phyloP scores from a whole-genome alignment of 2,329 filamentous ascomycete genomes.

The Sporothrix globosa region DNA sequence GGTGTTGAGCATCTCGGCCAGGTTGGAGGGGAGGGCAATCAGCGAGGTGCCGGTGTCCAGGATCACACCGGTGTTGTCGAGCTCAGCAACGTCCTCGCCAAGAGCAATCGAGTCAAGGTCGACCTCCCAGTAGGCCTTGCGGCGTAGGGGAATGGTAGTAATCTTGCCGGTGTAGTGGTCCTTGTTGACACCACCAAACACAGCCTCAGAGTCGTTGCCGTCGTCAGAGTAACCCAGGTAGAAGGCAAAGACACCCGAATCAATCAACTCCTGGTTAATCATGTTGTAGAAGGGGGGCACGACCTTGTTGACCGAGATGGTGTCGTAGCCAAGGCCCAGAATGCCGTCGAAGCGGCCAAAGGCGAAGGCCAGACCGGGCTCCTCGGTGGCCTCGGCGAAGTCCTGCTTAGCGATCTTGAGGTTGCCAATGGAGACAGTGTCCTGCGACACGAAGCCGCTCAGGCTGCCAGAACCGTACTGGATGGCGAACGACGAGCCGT shows the following conservation, averaged over 20 bases:
- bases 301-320: constrained; percentile 95
- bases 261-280: constrained; percentile 84
- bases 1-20: constrained; percentile 95
- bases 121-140: constrained; percentile 99
- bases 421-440: constrained; percentile 85
- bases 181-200: constrained; percentile 87
- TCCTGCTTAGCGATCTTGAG: constrained; percentile 84
- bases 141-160: constrained; percentile 89
- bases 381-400: constrained; percentile 93
- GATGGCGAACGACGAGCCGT: constrained; percentile 90
- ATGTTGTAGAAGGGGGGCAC: constrained; percentile 96
- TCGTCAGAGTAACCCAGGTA: constrained; percentile 80
- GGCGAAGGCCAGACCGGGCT: constrained; percentile 95
- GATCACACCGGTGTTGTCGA: constrained; percentile 93
- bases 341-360: constrained; percentile 98
- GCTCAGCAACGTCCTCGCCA: constrained; percentile 80
- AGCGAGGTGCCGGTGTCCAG: constrained; percentile 98
- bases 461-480: constrained; percentile 93
- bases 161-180: constrained; percentile 82
- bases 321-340: constrained; percentile 89
- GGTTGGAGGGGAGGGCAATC: constrained; percentile 86
- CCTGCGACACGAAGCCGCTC: constrained; percentile 90
- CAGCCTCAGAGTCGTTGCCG: constrained; percentile 77
- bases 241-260: constrained; percentile 94
- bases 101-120: constrained; percentile 91